phyloP scores from a whole-genome alignment of 441 rosid genomes.

The Melastoma candidum region DNA sequence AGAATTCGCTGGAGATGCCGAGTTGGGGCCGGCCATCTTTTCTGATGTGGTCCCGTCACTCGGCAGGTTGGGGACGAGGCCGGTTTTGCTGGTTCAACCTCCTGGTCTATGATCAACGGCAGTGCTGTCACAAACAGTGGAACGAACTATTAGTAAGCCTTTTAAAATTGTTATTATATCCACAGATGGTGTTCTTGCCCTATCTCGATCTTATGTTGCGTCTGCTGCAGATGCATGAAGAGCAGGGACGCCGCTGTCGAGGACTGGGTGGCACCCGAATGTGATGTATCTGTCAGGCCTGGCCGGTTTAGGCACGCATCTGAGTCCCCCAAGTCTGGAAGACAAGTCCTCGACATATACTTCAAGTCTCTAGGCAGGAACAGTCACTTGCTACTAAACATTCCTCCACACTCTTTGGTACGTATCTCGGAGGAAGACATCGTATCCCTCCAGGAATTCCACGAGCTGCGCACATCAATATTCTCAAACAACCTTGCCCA shows the following conservation, averaged over 20 bases:
- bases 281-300: conserved; percentile 82
- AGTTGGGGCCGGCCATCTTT: conserved; percentile 48
- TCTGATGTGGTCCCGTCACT: conserved; percentile 82
- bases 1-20: background rate
- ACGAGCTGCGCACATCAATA: conserved; percentile 35
- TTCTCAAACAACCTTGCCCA: conserved; percentile 52
- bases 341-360: conserved; percentile 58
- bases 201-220: conserved; percentile 1
- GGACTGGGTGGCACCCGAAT: conserved; percentile 90
- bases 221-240: conserved; percentile 34
- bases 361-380: conserved; percentile 73
- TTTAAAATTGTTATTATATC: too few species aligned
- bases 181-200: background rate
- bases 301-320: conserved; percentile 97
- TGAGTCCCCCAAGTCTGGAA: conserved; percentile 67
- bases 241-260: conserved; percentile 58
- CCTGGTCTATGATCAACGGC: conserved; percentile 83
- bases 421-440: conserved; percentile 63
- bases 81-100: conserved; percentile 56
- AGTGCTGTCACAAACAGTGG: conserved; percentile 49
- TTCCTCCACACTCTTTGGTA: conserved; percentile 72
- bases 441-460: conserved; percentile 57
- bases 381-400: conserved; percentile 61
- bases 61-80: conserved; percentile 83
- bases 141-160: conserved; percentile 47